These are phyloP conservation scores for Trichosporon ovoides DNA, from an alignment of 1,284 basidiomycete species.

Conservation along the genomic window DNA sequence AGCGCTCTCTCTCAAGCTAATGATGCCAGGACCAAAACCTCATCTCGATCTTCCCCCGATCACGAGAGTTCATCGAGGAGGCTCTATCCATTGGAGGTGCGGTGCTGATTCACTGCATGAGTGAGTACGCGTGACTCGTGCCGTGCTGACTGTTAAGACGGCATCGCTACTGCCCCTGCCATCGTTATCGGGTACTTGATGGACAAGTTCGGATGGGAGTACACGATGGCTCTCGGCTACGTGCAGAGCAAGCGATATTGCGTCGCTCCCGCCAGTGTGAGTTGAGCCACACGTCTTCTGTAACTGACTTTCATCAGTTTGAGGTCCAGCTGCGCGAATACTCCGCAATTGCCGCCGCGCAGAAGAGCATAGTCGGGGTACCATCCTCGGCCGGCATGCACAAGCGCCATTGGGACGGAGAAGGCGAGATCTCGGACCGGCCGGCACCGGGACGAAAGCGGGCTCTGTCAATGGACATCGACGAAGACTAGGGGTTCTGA, in stretches of 20 bases:
- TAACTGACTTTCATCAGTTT: constrained; percentile 54
- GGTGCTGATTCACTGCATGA: constrained; percentile 86
- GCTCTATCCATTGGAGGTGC: constrained; percentile 64
- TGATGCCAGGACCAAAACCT: constrained; percentile 65
- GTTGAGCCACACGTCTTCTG: constrained; percentile 11
- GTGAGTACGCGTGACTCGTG: constrained; percentile 50
- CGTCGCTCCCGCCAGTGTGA: constrained; percentile 71
- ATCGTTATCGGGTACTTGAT: constrained; percentile 91
- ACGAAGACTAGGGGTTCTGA: neutral
- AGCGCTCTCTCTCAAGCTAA: neutral
- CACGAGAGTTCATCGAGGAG: constrained; percentile 70
- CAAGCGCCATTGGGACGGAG: constrained; percentile 20
- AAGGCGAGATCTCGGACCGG: constrained; percentile 7
- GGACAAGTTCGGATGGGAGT: constrained; percentile 70
- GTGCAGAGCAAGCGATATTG: constrained; percentile 87
- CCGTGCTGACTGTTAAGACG: constrained; percentile 54
- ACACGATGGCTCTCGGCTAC: constrained; percentile 69
- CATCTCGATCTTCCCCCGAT: constrained; percentile 62
- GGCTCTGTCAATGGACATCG: neutral
- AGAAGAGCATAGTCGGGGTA: constrained; percentile 26
- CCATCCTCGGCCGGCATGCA: constrained; percentile 14
- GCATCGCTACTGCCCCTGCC: constrained; percentile 77
- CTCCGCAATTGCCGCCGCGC: constrained; percentile 64
- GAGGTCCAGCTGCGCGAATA: constrained; percentile 86
- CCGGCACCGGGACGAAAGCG: neutral